These are phyloP conservation scores for Orobanche coerulescens DNA, from an alignment of 257 asterid genomes.

Conservation along the genomic window DNA sequence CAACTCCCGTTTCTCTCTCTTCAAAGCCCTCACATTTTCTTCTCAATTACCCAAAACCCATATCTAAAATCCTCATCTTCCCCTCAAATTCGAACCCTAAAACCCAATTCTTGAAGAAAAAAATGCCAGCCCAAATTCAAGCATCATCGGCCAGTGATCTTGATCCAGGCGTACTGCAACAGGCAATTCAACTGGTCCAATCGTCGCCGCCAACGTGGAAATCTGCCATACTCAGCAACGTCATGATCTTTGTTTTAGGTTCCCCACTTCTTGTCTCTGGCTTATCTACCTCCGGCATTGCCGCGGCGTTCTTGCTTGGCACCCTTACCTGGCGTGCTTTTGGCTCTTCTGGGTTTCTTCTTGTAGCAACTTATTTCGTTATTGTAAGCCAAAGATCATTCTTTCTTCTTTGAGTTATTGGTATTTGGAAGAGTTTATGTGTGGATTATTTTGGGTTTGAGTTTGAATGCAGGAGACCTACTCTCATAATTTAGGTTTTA, in stretches of 20 bases:
- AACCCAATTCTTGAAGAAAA: conserved; percentile 21
- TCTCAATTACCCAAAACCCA: conserved; percentile 23
- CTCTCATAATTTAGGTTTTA: no score
- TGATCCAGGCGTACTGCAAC: conserved; percentile 47
- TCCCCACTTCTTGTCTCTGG: conserved; percentile 73
- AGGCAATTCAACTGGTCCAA: conserved; percentile 46
- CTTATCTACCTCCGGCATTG: conserved; percentile 68
- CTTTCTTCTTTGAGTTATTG: no score
- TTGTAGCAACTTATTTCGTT: conserved; percentile 75
- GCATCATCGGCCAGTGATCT: conserved; percentile 43
- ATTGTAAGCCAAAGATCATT: conserved; percentile 44
- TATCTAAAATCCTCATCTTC: conserved; percentile 23
- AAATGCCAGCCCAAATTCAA: conserved; percentile 28
- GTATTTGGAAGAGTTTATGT: no score
- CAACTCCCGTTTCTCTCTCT: conserved; percentile 23
- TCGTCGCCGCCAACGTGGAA: conserved; percentile 84
- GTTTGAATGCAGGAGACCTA: no score
- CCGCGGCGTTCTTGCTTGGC: conserved; percentile 87
- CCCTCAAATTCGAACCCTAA: conserved; percentile 26
- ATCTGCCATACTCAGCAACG: conserved; percentile 56
- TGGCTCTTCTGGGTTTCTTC: conserved; percentile 64
- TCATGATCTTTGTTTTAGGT: conserved; percentile 51
- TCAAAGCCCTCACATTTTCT: conserved; percentile 20
- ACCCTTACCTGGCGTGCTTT: conserved; percentile 93
- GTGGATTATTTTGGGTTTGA: no score